Evolutionary conservation across 1,139 yeast genomes (phyloP).

Genomic region (Hemisphaericaspora xylofermentans): DNA sequence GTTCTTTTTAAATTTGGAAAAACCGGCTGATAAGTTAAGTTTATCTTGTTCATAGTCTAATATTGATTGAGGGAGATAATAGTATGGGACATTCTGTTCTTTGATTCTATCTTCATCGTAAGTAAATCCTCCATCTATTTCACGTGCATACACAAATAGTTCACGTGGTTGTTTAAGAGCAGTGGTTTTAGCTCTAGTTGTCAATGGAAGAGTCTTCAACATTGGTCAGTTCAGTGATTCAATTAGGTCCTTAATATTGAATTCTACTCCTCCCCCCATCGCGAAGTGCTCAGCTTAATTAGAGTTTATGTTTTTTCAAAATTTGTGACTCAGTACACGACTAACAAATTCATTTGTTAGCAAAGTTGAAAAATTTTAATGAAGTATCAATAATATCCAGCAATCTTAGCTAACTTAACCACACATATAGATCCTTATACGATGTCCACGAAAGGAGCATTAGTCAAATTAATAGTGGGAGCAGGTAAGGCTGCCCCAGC

Average conservation of each 20-base stretch:
- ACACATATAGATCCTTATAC: neutral
- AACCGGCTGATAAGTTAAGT: slow-evolving; percentile 66
- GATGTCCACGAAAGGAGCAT: slow-evolving; percentile 45
- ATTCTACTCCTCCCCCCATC: neutral
- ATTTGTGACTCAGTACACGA: neutral
- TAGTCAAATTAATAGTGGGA: slow-evolving; percentile 91
- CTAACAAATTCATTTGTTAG: neutral
- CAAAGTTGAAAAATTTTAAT: neutral
- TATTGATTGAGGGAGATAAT: slow-evolving; percentile 71
- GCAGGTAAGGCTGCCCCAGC: slow-evolving; percentile 99
- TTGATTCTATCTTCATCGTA: slow-evolving; percentile 49
- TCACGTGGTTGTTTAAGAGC: slow-evolving; percentile 76
- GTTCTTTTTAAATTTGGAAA: slow-evolving; percentile 53
- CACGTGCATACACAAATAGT: slow-evolving; percentile 57
- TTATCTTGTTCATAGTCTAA: slow-evolving; percentile 36
- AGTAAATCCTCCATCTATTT: slow-evolving; percentile 43
- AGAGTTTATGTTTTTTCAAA: neutral
- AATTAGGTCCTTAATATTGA: too few species aligned
- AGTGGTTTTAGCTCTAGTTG: slow-evolving; percentile 50
- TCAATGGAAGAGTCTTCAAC: slow-evolving; percentile 43
- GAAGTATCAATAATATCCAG: neutral
- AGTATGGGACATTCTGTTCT: slow-evolving; percentile 52
- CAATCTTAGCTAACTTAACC: neutral
- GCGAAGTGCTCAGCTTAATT: neutral
- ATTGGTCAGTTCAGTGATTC: slow-evolving; percentile 11